Evolutionary conservation across 2,329 filamentous ascomycete genomes (phyloP), one percentile per base, ranked within the genome.

Genomic region (Teratosphaeria destructans): DNA sequence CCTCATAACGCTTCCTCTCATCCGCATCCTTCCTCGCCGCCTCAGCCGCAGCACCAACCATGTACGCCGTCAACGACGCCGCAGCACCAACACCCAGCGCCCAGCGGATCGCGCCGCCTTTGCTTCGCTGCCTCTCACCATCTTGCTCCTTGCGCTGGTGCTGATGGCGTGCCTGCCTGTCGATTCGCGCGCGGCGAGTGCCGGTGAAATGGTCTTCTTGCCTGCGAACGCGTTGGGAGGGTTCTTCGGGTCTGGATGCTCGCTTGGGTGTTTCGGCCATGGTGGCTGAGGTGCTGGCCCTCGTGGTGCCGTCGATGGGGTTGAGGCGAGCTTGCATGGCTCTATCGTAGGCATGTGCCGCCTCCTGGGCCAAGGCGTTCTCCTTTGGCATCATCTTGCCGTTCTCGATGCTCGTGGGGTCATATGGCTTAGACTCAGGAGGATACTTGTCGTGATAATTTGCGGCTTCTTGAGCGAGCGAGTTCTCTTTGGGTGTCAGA

Each of bases 31-130:
- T 60, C 55, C 63, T 64, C 16, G 62, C 59, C 47, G 56, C 55
- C 64, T 87, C 84, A 1, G 76, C 75, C n/a, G 84, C 74, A 14
- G 84, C 78, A 8, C 84, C 83, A 23, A 83, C 72, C 1, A 78
- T 79, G 66, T 87, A 88, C 1, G 80, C 79, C 2, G 81, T 72
- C 1, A 79, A 83, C 0, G 78, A 82, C 1, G 83, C 74, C 72
- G 79, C 83, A 0, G 75, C 76, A 1, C 82, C 82, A 0, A 82
- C 82, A 0, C 84, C 63, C 1, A 82, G 62, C 26, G 83, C 65
- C 62, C 79, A 81, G 19, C 59, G 58, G 35, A 67, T 23, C 10
- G 57, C 58, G 6, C 64, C 57, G n/a, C 62, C 56, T 27, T 61
- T 61, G 0, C 73, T 57, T 39, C 61, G 35, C 55, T 58, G 59